Evolutionary conservation across 148 eudicot species (phyloP), one percentile per base, ranked within the genome.

Genomic region (Rhododendron henanense): DNA sequence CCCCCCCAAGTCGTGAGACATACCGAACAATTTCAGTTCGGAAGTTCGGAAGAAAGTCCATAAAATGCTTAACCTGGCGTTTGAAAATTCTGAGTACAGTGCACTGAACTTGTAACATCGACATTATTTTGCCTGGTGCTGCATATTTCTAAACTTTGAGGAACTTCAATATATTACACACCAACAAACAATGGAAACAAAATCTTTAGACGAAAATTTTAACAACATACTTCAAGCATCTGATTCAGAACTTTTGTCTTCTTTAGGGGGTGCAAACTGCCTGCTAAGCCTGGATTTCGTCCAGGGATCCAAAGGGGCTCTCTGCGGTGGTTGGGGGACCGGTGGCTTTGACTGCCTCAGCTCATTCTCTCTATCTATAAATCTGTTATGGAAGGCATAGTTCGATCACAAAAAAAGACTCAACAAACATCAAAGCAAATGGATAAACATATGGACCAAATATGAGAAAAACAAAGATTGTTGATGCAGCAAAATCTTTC

Each of bases 321-420:
- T 90, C 67, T 91, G 98, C 1, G 94, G 94, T 37, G 93, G 97
- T 87, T 92, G 96, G 25, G 99, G 96, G 79, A 88, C 79, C 11
- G 98, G 89, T 35, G 99, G 98, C 87, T 95, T 95, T 19, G 98
- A 88, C 90, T 92, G 99, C 88, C 99, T 95, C 41, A 96, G 96
- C 88, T 95, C 97, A 74, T 95, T 94, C 84, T 96, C 97, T 88
- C 97, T 94, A 83, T 96, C 97, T 61, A 93, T 89, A 85, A 93
- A 95, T 93, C 99, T 96, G 94, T 89, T 80, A 79, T 5, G 14
- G 44, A 41, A 73, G 44, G 3, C 31, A 55, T 18, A 79, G 37
- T 28, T 14, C 73, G 19, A 51, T 77, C 55, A 48, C 9, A 78
- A 75, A 5, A 82, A 9, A 4, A 48, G 74, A 7, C 53, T 71